Base-by-base conservation (phyloP, 768 basidiomycete genomes). In the Tephrocybe sp. region DNA sequence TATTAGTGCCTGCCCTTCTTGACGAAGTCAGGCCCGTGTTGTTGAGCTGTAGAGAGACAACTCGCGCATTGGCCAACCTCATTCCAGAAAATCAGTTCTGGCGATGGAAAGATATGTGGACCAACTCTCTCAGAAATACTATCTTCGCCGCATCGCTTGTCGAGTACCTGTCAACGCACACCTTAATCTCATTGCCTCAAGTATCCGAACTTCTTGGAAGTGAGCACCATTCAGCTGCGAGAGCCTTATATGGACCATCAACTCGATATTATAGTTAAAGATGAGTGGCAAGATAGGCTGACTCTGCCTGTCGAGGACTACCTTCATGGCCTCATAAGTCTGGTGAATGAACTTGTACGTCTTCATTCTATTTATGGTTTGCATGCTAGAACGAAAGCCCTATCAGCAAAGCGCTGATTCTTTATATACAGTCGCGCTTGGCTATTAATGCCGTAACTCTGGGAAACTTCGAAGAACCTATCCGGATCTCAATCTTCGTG, bases 41-140 rank as follows among this genome's bases (percentile, higher is more conserved):
- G 23, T 60, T 66, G 10, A 77, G 77, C 55, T 91, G 83, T 56
- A 70, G 69, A 50, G 78, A 75, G 16, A 76, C 72, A 7, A 76
- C 65, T 9, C 68, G 71, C 19, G 71, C 72, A 1, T 68, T 92
- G n/a, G 83, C 82, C 5, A 67, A 60, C 5, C 72, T 84, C 30
- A 72, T 89, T 20, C 89, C 89, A 23, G 73, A 72, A 26, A 81
- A 86, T 57, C 86, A 90, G 56, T 83, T 88, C 54, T 92, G 89
- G 89, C 75, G 82, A 49, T 92, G 86, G 86, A 89, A 87, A 63
- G 87, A 90, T 20, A 81, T 87, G 81, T 91, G 89, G 89, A 75
- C 78, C 1, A 82, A 80, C 60, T 83, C 86, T 3, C 64, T 91
- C 33, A 76, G 89, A 49, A 77, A 76, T 14, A 80, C 80, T 10